Evolutionary conservation across 1,284 basidiomycete genomes (phyloP), one percentile per base, ranked within the genome.

Genomic region (Cystobasidium pallidum): DNA sequence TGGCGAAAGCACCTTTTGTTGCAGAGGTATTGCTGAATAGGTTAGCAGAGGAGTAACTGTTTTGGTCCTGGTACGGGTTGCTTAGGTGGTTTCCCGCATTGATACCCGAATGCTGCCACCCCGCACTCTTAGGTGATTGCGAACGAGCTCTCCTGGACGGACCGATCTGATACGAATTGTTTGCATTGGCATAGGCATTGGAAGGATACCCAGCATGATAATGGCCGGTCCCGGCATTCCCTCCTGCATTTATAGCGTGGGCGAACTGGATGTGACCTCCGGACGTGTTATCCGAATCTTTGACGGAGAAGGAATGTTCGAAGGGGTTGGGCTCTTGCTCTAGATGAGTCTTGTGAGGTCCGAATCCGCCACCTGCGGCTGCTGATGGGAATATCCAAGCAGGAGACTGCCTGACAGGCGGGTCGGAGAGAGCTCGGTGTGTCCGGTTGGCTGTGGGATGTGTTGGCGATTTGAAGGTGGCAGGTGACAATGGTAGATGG

Each of bases 241-340:
- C 49, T 63, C 43, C 30, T 49, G 41, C 32, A 63, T 41, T 43
- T 28, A 45, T 36, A 52, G 41, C 70, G 51, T 75, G 76, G 28
- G 47, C 58, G 26, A 73, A 55, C 78, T 72, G 26, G 70, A 45
- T 15, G 19, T 49, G 43, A 43, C 45, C 57, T 24, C 17, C 32
- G 26, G 3, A 55, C 17, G 39, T 21, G 34, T 72, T 49, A 49
- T 57, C 47, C 8, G 62, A 78, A 78, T 77, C 86, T 85, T 78
- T 84, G 82, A 45, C 80, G 81, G 87, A 87, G 81, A 97, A 98
- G 64, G 91, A 94, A 82, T 93, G 91, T 80, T 98, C 94, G 79
- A 97, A 98, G 0, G 94, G 94, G 80, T 98, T 98, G 17, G 91
- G 92, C 81, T 98, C 94, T 73, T 92, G 87, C 41, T 80, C 78